These are phyloP conservation scores for Tricholoma sp. DNA, from an alignment of 768 basidiomycete genomes.

Conservation along the genomic window DNA sequence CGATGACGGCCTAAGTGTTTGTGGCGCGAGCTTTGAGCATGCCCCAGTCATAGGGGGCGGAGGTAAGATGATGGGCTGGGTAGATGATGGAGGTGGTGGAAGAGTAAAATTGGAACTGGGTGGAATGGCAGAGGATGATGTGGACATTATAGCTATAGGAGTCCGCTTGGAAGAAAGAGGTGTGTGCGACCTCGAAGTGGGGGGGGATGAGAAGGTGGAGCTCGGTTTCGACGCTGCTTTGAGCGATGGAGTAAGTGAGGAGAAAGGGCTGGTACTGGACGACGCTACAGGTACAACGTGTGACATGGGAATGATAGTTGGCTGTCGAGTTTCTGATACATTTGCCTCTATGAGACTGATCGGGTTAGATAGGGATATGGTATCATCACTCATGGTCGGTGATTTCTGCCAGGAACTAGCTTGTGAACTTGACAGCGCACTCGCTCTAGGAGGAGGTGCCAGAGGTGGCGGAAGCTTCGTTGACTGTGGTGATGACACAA, in stretches of 20 bases:
- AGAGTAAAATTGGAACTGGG: slow-evolving; percentile 13
- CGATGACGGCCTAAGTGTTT: slow-evolving; percentile 22
- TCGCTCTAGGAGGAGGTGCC: slow-evolving; percentile 25
- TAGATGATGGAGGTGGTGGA: slow-evolving; percentile 18
- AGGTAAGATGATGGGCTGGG: slow-evolving; percentile 15
- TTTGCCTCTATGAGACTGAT: slow-evolving; percentile 1
- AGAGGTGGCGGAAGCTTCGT: slow-evolving; percentile 42
- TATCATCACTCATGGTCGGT: not conserved
- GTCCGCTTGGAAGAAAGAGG: slow-evolving; percentile 13
- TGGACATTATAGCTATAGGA: slow-evolving; percentile 28
- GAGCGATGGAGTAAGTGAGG: not conserved
- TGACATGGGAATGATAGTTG: slow-evolving; percentile 8
- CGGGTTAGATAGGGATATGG: not conserved
- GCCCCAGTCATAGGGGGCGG: slow-evolving; percentile 14
- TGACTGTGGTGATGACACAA: slow-evolving; percentile 37
- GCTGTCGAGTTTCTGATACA: not conserved
- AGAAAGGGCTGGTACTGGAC: not conserved
- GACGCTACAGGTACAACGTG: not conserved
- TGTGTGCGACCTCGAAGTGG: slow-evolving; percentile 10
- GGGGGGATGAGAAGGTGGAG: slow-evolving; percentile 3
- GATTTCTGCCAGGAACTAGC: not conserved
- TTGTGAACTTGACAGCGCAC: not conserved
- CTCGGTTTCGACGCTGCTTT: not conserved
- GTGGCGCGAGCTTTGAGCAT: slow-evolving; percentile 15
- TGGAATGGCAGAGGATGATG: slow-evolving; percentile 16